phyloP scores from a whole-genome alignment of 306 rosid genomes.

The Citrullus mucosospermus region DNA sequence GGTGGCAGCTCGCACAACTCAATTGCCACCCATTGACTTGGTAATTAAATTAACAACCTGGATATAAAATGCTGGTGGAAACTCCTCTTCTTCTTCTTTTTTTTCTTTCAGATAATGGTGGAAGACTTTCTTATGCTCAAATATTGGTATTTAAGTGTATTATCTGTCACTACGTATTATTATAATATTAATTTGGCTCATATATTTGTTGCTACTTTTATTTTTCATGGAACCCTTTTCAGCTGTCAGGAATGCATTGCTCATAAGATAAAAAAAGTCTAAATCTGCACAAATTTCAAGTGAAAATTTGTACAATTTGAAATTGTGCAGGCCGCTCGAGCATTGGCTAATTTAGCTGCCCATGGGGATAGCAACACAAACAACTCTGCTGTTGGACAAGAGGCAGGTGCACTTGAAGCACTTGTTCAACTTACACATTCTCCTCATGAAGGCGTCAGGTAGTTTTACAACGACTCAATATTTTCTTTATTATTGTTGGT shows the following conservation, averaged over 20 bases:
- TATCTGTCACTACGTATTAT: neutral
- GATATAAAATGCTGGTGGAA: neutral
- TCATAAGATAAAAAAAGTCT: neutral
- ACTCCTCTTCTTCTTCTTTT: neutral
- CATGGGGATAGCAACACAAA: conserved; percentile 98
- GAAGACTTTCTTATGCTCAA: neutral
- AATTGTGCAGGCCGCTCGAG: conserved; percentile 85
- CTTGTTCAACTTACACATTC: conserved; percentile 96
- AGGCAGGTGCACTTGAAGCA: conserved; percentile 99
- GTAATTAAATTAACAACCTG: neutral
- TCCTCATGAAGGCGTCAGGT: conserved; percentile 98
- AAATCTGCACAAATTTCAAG: neutral
- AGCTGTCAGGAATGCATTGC: neutral
- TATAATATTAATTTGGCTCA: neutral
- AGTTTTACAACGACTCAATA: neutral
- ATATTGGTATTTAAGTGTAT: neutral
- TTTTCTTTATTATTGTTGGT: neutral
- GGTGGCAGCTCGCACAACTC: neutral
- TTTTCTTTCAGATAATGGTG: neutral
- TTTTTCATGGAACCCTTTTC: neutral
- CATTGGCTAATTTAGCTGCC: conserved; percentile 99
- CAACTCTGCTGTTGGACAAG: conserved; percentile 97
- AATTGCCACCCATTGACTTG: neutral
- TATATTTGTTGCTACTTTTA: neutral
- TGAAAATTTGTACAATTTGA: neutral